These are phyloP conservation scores for Aureobasidium pullulans DNA, from an alignment of 2,329 filamentous ascomycete genomes.

Conservation along the genomic window DNA sequence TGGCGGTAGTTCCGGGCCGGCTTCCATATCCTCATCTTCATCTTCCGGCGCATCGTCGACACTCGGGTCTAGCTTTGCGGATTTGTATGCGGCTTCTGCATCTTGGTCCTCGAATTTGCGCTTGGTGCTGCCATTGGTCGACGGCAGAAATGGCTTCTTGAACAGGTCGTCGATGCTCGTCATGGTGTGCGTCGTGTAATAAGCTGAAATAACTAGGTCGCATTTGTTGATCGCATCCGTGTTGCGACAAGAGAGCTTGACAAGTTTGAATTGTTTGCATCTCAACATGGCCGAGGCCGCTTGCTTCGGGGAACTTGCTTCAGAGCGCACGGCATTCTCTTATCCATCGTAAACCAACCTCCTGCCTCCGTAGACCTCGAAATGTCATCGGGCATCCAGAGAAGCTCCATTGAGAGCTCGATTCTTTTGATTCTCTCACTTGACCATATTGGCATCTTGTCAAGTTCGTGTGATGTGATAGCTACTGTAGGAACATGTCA, in stretches of 20 bases:
- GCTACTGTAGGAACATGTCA: too few relatives aligned
- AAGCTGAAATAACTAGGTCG: not conserved
- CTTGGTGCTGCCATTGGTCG: slow-evolving; percentile 32
- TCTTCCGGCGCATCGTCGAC: slow-evolving; percentile 38
- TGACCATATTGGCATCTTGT: too few relatives aligned
- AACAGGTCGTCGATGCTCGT: slow-evolving; percentile 57
- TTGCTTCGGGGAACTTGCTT: not conserved
- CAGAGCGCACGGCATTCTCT: too few relatives aligned
- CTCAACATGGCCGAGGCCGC: not conserved
- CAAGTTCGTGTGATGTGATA: too few relatives aligned
- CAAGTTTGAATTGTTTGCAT: slow-evolving; percentile 1
- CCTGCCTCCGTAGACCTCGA: too few relatives aligned
- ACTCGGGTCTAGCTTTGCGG: slow-evolving; percentile 47
- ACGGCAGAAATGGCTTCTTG: slow-evolving; percentile 46
- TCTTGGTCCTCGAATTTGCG: slow-evolving; percentile 51
- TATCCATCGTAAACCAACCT: too few relatives aligned
- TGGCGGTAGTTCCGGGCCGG: slow-evolving; percentile 25
- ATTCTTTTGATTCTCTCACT: too few relatives aligned
- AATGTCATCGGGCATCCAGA: too few relatives aligned
- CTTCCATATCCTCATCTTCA: slow-evolving; percentile 28
- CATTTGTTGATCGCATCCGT: not conserved
- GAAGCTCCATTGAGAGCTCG: too few relatives aligned
- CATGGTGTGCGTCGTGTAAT: slow-evolving; percentile 33
- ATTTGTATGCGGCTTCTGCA: slow-evolving; percentile 54
- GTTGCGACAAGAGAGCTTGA: not conserved